A percentile compares a stretch with the other conserved stretches of the same genome.
These are phyloP conservation scores for Kalanchoe fedtschenkoi DNA, from an alignment of 164 flowering plant genomes.

Conservation along the genomic window DNA sequence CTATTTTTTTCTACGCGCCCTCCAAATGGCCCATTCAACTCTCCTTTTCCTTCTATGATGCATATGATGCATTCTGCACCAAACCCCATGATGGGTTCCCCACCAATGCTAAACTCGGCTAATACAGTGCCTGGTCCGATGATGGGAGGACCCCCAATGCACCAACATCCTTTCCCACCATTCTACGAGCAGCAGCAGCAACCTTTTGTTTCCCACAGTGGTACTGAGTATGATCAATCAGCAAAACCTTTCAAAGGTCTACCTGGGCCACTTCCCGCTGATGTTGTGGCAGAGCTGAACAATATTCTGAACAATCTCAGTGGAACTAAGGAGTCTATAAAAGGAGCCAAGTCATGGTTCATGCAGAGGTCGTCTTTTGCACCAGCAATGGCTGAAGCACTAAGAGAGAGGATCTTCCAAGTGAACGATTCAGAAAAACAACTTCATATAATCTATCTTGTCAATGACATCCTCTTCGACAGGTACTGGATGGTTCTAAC, in stretches of 20 bases:
- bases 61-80: slow-evolving; percentile 51
- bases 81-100: slow-evolving; percentile 45
- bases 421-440: slow-evolving; percentile 89
- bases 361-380: slow-evolving; percentile 93
- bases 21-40: slow-evolving; percentile 46
- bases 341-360: slow-evolving; percentile 94
- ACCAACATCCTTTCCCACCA: slow-evolving; percentile 63
- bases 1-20: slow-evolving; percentile 64
- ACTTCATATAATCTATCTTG: slow-evolving; percentile 77
- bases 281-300: slow-evolving; percentile 71
- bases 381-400: slow-evolving; percentile 84
- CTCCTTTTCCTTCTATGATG: slow-evolving; percentile 48
- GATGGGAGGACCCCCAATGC: slow-evolving; percentile 46
- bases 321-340: slow-evolving; percentile 95
- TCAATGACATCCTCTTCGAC: slow-evolving; percentile 96
- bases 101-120: slow-evolving; percentile 24
- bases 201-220: slow-evolving; percentile 42
- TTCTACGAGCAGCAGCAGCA: slow-evolving; percentile 72
- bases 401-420: slow-evolving; percentile 60
- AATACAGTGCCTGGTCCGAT: slow-evolving; percentile 24
- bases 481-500: slow-evolving; percentile 33
- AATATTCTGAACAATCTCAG: slow-evolving; percentile 63
- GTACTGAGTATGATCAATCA: slow-evolving; percentile 60
- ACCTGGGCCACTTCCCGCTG: slow-evolving; percentile 85
- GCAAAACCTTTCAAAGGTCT: slow-evolving; percentile 57